Base-by-base conservation (phyloP, 2,329 filamentous ascomycete species). In the Plenodomus biglobosus region DNA sequence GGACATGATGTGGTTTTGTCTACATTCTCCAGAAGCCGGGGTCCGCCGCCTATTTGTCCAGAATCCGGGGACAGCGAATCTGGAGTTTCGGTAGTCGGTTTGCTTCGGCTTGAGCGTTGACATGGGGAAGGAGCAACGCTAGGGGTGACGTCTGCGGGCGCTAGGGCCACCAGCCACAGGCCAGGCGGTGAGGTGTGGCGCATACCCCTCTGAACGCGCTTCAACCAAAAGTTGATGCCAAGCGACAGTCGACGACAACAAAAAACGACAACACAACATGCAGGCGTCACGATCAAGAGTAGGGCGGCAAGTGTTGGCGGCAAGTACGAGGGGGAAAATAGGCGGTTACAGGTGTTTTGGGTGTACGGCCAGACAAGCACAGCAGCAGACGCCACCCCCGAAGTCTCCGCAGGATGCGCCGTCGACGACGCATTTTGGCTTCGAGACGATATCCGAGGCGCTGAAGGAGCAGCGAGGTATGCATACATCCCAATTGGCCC, bases 381-480 rank as follows among this genome's bases (percentile, higher is more conserved):
- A 76, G 50, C 68, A 72, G 48, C 58, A 69, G 66, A 50, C 58
- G 58, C 58, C 66, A 54, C 65, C 75, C 46, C 65, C 64, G 36
- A 67, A 66, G 55, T 54, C 65, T 43, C 65, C 66, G 32, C 63
- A 78, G 58, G 77, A 82, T 59, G 57, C 44, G 19, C 53, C 55
- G 39, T 79, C 80, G 50, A 86, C 86, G 53, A 96, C 92, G 41
- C 91, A 96, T 75, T 96, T 96, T 72, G 92, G 92, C 42, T 96
- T 90, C 71, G 82, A 92, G 75, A 92, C 89, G 36, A 81, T 96
- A 35, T 84, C 87, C 15, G 89, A 95, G 69, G 79, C 84, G 8
- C 80, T 94, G 71, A 96, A 96, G 75, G 82, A 85, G 60, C 79
- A 80, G 19, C 78, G 78, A 75, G 84, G 84, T 85, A 74, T 42